phyloP scores from a whole-genome alignment of 2,329 filamentous ascomycete species.

The Raffaelea albimanens region DNA sequence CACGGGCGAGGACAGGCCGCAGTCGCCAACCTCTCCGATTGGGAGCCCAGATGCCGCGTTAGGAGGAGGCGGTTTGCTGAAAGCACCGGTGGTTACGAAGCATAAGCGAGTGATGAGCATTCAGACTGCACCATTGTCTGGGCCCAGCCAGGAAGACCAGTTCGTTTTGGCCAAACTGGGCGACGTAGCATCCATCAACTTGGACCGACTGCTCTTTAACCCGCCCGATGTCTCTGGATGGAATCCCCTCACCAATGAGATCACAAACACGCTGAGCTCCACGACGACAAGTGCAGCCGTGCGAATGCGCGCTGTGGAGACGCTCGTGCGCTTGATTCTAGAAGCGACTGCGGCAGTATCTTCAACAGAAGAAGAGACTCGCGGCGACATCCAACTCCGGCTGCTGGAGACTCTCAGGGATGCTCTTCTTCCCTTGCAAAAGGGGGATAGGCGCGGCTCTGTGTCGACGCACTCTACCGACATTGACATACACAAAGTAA shows the following conservation, averaged over 20 bases:
- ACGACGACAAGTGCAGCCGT: slow-evolving; percentile 39
- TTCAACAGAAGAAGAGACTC: slow-evolving; percentile 36
- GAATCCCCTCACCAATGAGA: slow-evolving; percentile 51
- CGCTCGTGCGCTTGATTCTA: slow-evolving; percentile 48
- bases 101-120: slow-evolving; percentile 37
- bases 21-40: too few relatives aligned
- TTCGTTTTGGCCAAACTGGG: slow-evolving; percentile 66
- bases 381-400: slow-evolving; percentile 59
- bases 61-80: slow-evolving; percentile 12
- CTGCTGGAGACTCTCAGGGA: slow-evolving; percentile 57
- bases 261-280: slow-evolving; percentile 42
- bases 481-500: slow-evolving; percentile 69
- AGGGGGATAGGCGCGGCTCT: slow-evolving; percentile 39
- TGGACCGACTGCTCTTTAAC: slow-evolving; percentile 62
- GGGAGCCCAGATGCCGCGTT: too few relatives aligned
- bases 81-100: slow-evolving; percentile 20
- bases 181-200: slow-evolving; percentile 64
- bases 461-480: slow-evolving; percentile 55
- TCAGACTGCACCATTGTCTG: slow-evolving; percentile 32
- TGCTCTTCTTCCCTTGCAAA: slow-evolving; percentile 50
- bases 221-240: slow-evolving; percentile 65
- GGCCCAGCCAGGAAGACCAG: slow-evolving; percentile 51
- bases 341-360: slow-evolving; percentile 49
- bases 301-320: slow-evolving; percentile 52
- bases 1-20: slow-evolving; percentile 20